A percentile compares a stretch with the other conserved stretches of the same genome.
These are phyloP conservation scores for Candida nemodendra DNA, from an alignment of 805 yeast genomes.

Conservation along the genomic window DNA sequence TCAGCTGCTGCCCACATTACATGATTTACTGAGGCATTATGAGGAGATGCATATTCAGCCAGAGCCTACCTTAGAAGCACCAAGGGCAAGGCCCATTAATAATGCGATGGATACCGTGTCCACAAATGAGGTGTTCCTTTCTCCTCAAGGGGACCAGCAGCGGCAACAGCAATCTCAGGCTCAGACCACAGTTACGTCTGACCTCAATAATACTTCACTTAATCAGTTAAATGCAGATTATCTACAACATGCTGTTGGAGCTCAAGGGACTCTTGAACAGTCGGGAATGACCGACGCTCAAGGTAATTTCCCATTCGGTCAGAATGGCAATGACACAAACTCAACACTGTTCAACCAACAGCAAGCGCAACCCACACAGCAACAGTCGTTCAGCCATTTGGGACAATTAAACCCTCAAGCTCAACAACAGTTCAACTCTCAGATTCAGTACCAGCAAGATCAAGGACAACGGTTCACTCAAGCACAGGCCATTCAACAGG, in stretches of 20 bases:
- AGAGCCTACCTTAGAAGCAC: constrained; percentile 43
- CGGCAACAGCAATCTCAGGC: constrained; percentile 14
- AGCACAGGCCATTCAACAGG: constrained; percentile 14
- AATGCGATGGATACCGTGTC: constrained; percentile 79
- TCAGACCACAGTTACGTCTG: constrained; percentile 2
- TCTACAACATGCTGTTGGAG: not conserved
- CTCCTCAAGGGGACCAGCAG: constrained; percentile 24
- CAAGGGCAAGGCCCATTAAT: constrained; percentile 49
- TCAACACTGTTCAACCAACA: constrained; percentile 11
- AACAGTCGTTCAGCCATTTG: constrained; percentile 2
- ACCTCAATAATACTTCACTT: not conserved
- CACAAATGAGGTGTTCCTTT: constrained; percentile 85
- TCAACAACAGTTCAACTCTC: constrained; percentile 7
- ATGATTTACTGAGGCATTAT: constrained; percentile 89
- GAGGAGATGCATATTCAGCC: constrained; percentile 89
- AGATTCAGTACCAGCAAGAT: constrained; percentile 16
- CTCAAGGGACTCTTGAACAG: constrained; percentile 5
- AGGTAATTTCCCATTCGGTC: constrained; percentile 24
- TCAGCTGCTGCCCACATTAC: constrained; percentile 84
- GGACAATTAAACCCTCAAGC: constrained; percentile 3
- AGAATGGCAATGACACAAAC: constrained; percentile 7
- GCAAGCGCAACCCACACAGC: constrained; percentile 14
- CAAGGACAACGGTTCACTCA: constrained; percentile 10
- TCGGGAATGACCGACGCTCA: constrained; percentile 11
- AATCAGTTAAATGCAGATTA: constrained; percentile 2